These are phyloP conservation scores for Salvia miltiorrhiza DNA, from an alignment of 257 asterid genomes.

Conservation along the genomic window DNA sequence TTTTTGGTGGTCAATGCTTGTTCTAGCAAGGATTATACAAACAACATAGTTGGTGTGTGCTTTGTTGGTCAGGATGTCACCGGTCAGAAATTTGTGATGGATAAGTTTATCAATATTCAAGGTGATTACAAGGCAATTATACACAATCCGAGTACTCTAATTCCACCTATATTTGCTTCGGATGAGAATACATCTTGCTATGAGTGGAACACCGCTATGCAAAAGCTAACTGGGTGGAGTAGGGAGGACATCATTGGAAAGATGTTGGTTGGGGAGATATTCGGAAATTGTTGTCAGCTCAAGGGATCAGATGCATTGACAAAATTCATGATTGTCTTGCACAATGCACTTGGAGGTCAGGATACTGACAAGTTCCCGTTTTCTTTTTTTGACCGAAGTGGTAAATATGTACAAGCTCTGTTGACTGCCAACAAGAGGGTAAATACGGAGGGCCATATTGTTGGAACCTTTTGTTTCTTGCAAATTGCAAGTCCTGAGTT, in stretches of 20 bases:
- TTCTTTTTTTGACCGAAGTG: slow-evolving; percentile 54
- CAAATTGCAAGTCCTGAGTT: slow-evolving; percentile 70
- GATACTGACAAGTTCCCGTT: slow-evolving; percentile 73
- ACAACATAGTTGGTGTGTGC: slow-evolving; percentile 69
- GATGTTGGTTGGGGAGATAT: slow-evolving; percentile 77
- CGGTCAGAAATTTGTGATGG: slow-evolving; percentile 71
- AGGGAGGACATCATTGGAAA: slow-evolving; percentile 60
- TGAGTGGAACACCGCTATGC: slow-evolving; percentile 91
- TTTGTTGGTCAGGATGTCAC: slow-evolving; percentile 90
- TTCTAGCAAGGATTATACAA: slow-evolving; percentile 68
- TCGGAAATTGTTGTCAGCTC: slow-evolving; percentile 69
- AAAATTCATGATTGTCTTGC: slow-evolving; percentile 70
- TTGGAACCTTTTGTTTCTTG: slow-evolving; percentile 79
- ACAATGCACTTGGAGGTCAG: slow-evolving; percentile 74
- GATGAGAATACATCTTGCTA: slow-evolving; percentile 74
- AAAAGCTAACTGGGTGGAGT: slow-evolving; percentile 74
- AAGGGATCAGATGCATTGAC: slow-evolving; percentile 71
- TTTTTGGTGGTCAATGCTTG: slow-evolving; percentile 89
- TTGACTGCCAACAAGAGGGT: slow-evolving; percentile 74
- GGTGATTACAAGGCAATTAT: slow-evolving; percentile 83
- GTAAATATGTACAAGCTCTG: slow-evolving; percentile 63
- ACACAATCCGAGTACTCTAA: slow-evolving; percentile 74
- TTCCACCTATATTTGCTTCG: slow-evolving; percentile 86
- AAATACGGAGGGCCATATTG: slow-evolving; percentile 50
- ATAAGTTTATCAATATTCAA: slow-evolving; percentile 75